Evolutionary conservation across 2,329 filamentous ascomycete genomes (phyloP).

Genomic region (Fusarium multiceps): DNA sequence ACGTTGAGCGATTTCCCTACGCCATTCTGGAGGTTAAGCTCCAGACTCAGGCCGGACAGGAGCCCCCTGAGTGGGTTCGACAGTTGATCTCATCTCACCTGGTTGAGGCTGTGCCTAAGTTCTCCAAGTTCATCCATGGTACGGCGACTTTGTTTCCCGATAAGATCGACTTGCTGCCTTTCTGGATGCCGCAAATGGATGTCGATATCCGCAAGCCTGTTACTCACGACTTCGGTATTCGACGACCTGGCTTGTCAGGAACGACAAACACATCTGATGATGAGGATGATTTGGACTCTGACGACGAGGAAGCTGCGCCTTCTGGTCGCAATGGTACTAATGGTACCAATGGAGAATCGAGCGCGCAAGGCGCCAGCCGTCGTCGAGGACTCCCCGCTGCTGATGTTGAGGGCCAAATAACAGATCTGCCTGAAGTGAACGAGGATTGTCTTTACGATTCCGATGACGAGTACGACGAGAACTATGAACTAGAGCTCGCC

Average conservation of each 20-base stretch:
- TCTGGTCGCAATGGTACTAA: constrained; percentile 37
- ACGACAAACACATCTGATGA: constrained; percentile 82
- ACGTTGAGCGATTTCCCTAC: constrained; percentile 93
- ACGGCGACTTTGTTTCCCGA: constrained; percentile 87
- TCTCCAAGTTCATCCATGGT: constrained; percentile 99
- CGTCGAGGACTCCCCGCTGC: constrained; percentile 56
- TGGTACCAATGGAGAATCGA: constrained; percentile 51
- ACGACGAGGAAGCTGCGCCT: constrained; percentile 65
- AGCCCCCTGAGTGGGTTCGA: constrained; percentile 95
- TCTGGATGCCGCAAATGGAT: constrained; percentile 99
- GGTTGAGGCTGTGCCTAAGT: constrained; percentile 98
- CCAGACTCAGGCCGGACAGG: constrained; percentile 94
- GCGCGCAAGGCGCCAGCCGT: constrained; percentile 51
- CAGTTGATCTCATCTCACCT: constrained; percentile 93
- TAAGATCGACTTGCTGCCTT: constrained; percentile 89
- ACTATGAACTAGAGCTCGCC: constrained; percentile 81
- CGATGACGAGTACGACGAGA: constrained; percentile 78
- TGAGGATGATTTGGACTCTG: constrained; percentile 76
- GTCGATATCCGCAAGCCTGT: constrained; percentile 95
- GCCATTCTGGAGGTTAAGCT: constrained; percentile 97
- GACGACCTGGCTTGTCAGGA: constrained; percentile 78
- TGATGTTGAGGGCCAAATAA: constrained; percentile 88
- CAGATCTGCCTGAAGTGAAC: constrained; percentile 66
- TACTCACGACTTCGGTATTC: constrained; percentile 90
- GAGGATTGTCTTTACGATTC: constrained; percentile 95